Conservation (phyloP, 2,329 filamentous ascomycete genomes). For the Bipolaris sorokiniana region DNA sequence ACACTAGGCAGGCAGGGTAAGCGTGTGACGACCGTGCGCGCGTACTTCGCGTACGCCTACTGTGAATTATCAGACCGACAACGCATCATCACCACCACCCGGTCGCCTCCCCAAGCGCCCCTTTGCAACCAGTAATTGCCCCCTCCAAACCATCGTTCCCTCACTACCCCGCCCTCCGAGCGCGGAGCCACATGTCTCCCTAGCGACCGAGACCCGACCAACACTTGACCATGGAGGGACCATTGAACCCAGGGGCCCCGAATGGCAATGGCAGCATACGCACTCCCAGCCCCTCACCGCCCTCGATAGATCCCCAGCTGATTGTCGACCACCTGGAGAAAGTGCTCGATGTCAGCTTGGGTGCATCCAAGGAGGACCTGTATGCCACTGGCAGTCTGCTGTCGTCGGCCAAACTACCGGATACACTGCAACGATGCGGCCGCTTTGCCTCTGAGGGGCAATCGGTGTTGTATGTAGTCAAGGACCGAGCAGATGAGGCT, state of each 20-base stretch:
- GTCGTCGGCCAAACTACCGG: slow-evolving; percentile 71
- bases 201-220: slow-evolving; percentile 30
- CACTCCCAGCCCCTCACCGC: slow-evolving; percentile 46
- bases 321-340: slow-evolving; percentile 57
- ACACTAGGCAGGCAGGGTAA: slow-evolving; percentile 18
- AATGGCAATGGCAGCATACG: slow-evolving; percentile 45
- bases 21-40: slow-evolving; percentile 17
- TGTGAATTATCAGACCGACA: slow-evolving; percentile 23
- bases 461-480: slow-evolving; percentile 87
- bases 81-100: slow-evolving; percentile 31
- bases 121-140: slow-evolving; percentile 11
- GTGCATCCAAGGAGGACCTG: slow-evolving; percentile 72
- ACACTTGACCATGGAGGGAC: slow-evolving; percentile 49
- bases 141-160: slow-evolving; percentile 8
- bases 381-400: slow-evolving; percentile 82
- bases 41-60: slow-evolving; percentile 28
- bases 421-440: slow-evolving; percentile 85
- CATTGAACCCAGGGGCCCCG: slow-evolving; percentile 49
- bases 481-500: slow-evolving; percentile 67
- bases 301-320: slow-evolving; percentile 54
- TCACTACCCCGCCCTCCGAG: slow-evolving; percentile 19
- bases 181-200: slow-evolving; percentile 43
- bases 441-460: slow-evolving; percentile 90
- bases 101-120: slow-evolving; percentile 16
- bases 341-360: slow-evolving; percentile 57